phyloP scores from a whole-genome alignment of 768 basidiomycete species.

The Serendipita sp. region DNA sequence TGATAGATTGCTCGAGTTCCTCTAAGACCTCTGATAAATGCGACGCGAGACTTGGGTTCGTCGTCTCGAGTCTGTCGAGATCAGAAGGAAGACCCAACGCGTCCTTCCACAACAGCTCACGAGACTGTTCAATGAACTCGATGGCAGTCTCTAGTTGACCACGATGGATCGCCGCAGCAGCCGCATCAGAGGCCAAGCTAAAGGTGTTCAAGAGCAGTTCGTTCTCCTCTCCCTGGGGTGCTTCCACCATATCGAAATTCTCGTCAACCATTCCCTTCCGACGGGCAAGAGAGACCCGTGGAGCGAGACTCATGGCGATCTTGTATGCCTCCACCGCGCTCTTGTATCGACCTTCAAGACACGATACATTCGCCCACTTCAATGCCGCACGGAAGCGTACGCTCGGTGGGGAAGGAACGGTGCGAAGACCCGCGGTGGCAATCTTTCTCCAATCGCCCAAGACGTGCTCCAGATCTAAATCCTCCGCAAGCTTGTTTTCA shows the following conservation, averaged over 20 bases:
- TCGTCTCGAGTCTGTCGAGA: background rate
- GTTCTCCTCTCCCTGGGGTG: background rate
- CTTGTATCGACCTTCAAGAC: background rate
- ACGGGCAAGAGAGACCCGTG: background rate
- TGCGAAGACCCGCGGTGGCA: background rate
- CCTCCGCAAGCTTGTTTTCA: background rate
- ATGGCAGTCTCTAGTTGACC: constrained; percentile 2
- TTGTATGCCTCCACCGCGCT: background rate
- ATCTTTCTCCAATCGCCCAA: background rate
- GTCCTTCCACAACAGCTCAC: background rate
- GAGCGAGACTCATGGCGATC: background rate
- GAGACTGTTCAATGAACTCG: background rate
- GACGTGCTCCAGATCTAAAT: background rate
- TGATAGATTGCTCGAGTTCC: background rate
- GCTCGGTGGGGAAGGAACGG: background rate
- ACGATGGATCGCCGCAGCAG: background rate
- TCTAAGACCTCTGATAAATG: background rate
- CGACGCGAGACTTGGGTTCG: background rate
- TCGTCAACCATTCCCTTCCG: background rate
- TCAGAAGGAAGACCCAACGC: background rate
- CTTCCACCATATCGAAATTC: background rate
- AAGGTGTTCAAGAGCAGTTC: background rate
- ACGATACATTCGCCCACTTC: background rate
- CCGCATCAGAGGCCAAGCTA: background rate
- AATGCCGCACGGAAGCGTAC: background rate